Percentiles rank a stretch among this genome's conserved stretches.
Conservation (phyloP, 2,329 filamentous ascomycete genomes). For the Tolypocladium pustulatum region DNA sequence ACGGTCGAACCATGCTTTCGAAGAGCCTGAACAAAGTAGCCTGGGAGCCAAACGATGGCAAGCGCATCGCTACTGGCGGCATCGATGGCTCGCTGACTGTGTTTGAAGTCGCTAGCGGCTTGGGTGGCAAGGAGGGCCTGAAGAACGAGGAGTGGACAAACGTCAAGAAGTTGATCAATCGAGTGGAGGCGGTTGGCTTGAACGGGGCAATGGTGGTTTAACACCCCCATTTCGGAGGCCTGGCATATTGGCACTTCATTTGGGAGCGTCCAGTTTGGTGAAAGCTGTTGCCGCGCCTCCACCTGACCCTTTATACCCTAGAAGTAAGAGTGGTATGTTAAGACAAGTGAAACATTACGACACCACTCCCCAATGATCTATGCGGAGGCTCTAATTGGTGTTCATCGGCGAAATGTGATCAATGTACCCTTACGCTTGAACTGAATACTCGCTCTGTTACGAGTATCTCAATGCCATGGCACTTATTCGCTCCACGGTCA, state of each 20-base stretch:
- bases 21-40: constrained; percentile 89
- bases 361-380: neutral
- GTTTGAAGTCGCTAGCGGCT: constrained; percentile 77
- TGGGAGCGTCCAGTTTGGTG: neutral
- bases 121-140: constrained; percentile 75
- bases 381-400: too few relatives aligned
- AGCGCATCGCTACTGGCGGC: constrained; percentile 78
- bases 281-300: neutral
- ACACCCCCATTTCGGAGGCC: neutral
- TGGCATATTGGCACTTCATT: neutral
- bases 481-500: neutral
- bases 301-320: neutral
- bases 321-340: neutral
- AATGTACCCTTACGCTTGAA: neutral
- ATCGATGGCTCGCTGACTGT: constrained; percentile 85
- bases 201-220: constrained; percentile 35
- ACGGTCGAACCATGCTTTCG: constrained; percentile 58
- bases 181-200: constrained; percentile 54
- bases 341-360: neutral
- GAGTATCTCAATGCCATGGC: too few relatives aligned
- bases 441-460: neutral
- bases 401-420: too few relatives aligned
- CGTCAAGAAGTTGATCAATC: constrained; percentile 79
- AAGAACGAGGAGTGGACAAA: constrained; percentile 86
- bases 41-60: constrained; percentile 87